These are phyloP conservation scores for Mycena leptocephala DNA, from an alignment of 768 basidiomycete genomes.

Conservation along the genomic window DNA sequence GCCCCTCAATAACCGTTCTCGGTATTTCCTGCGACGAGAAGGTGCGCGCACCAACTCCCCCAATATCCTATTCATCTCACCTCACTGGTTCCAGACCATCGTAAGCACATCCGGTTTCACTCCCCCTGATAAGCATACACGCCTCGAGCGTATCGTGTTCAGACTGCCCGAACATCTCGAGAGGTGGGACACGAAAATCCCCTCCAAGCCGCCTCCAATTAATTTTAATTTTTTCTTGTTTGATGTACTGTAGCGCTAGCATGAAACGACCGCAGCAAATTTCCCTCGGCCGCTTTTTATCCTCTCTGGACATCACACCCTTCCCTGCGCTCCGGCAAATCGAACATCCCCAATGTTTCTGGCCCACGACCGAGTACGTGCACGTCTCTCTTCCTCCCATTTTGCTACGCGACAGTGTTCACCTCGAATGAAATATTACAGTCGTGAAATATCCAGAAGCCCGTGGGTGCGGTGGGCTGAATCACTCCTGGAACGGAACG, in stretches of 20 bases:
- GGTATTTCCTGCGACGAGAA: background rate
- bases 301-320: background rate
- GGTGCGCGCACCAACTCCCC: background rate
- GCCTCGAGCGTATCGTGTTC: slow-evolving; percentile 17
- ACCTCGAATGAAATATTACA: too few species aligned
- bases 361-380: background rate
- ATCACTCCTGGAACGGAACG: background rate
- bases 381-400: too few species aligned
- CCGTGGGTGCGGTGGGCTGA: slow-evolving; percentile 7
- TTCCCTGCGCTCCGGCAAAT: slow-evolving; percentile 18
- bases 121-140: background rate
- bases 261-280: background rate
- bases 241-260: too few species aligned
- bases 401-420: too few species aligned
- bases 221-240: too few species aligned
- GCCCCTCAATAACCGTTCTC: background rate
- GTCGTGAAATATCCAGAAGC: background rate
- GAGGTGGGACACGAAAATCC: too few species aligned
- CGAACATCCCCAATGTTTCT: background rate
- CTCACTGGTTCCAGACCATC: background rate
- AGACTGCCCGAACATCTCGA: fast-evolving
- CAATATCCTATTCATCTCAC: too few species aligned
- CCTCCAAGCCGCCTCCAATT: too few species aligned
- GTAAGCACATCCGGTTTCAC: background rate
- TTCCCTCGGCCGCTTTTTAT: background rate